A percentile compares a stretch with the other conserved stretches of the same genome.
phyloP scores from a whole-genome alignment of 768 basidiomycete species.

The Boletus bicolor region DNA sequence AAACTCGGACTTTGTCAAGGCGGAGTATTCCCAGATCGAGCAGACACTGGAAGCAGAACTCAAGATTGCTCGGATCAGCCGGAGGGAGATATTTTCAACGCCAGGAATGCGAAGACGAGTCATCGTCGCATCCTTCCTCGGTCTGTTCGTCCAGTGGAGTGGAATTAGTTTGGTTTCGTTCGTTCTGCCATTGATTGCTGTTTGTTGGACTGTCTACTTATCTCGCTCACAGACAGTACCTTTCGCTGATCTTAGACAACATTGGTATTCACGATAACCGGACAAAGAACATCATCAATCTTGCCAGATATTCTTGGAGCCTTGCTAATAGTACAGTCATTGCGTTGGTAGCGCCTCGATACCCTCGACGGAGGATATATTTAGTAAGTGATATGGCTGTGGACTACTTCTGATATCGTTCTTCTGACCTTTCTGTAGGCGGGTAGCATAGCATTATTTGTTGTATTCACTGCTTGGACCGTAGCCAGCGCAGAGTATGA shows the following conservation, averaged over 20 bases:
- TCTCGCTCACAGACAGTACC: constrained; percentile 1
- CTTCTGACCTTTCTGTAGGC: constrained; percentile 1
- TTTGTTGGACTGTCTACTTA: too few relatives aligned
- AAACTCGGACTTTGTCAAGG: constrained; percentile 50
- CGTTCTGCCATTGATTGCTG: not conserved
- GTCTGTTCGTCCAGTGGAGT: constrained; percentile 8
- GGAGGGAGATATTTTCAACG: not conserved
- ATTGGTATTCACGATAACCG: constrained; percentile 16
- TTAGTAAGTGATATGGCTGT: not conserved
- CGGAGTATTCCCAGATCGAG: constrained; percentile 56
- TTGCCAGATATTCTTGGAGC: constrained; percentile 6
- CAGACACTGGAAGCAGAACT: constrained; percentile 41
- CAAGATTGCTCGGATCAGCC: not conserved
- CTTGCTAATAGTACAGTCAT: not conserved
- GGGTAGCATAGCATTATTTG: constrained; percentile 15
- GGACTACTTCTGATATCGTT: not conserved
- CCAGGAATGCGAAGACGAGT: constrained; percentile 19
- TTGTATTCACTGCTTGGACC: constrained; percentile 17
- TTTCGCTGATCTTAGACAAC: constrained; percentile 11
- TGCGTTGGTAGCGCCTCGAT: constrained; percentile 4
- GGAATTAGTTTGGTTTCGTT: constrained; percentile 13
- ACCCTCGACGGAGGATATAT: constrained; percentile 9
- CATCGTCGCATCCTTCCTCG: constrained; percentile 8
- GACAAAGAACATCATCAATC: constrained; percentile 14
- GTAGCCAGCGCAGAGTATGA: constrained; percentile 20